These are phyloP conservation scores for Paramecium octaurelia DNA, from an alignment of 73 alveolate species.

Conservation along the genomic window DNA sequence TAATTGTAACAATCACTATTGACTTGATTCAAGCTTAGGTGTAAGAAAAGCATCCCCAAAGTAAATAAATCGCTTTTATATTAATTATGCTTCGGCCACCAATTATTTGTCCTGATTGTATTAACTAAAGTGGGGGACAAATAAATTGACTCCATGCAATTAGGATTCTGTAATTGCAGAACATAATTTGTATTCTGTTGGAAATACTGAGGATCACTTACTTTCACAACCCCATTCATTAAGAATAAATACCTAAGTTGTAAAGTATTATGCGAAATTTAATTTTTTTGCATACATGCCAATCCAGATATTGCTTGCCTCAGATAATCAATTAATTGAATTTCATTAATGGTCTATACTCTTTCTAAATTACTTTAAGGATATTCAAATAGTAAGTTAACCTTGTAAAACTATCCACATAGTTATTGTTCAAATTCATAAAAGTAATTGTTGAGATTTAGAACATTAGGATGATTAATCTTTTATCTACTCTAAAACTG, in stretches of 20 bases:
- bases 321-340: not conserved
- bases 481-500: not conserved
- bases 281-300: not conserved
- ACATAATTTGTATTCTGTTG: not conserved
- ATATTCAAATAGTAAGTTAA: not conserved
- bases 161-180: not conserved
- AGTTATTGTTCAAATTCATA: conserved; percentile 26
- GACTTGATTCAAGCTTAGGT: not conserved
- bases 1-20: conserved; percentile 19
- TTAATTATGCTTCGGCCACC: conserved; percentile 46
- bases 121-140: conserved; percentile 21
- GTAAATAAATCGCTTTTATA: conserved; percentile 60
- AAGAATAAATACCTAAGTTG: not conserved
- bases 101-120: not conserved
- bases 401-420: conserved; percentile 35
- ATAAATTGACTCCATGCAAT: not conserved
- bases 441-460: not conserved
- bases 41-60: conserved; percentile 52
- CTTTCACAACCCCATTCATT: not conserved
- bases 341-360: not conserved
- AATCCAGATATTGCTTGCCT: not conserved
- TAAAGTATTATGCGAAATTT: not conserved
- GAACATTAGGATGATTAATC: not conserved
- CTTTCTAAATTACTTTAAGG: not conserved
- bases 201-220: conserved; percentile 16